Percentiles rank a stretch among this genome's conserved stretches.
phyloP scores from a whole-genome alignment of 116 monocot species.

The Phalaenopsis hybrid region DNA sequence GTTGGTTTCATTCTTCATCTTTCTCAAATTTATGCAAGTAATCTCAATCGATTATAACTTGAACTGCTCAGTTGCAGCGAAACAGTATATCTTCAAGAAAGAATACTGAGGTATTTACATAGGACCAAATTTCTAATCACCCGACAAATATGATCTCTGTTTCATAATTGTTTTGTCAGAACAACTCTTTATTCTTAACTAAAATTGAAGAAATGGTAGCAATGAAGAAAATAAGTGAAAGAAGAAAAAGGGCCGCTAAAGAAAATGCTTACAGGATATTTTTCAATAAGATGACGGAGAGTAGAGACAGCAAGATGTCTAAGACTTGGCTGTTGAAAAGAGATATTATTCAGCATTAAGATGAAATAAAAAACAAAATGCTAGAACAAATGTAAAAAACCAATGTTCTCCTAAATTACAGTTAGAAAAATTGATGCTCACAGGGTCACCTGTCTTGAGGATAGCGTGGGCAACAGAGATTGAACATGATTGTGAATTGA shows the following conservation, averaged over 20 bases:
- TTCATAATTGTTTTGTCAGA: background rate
- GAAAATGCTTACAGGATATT: slow-evolving; percentile 63
- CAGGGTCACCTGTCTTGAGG: slow-evolving; percentile 71
- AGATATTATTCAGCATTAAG: slow-evolving; percentile 12
- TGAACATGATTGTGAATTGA: slow-evolving; percentile 82
- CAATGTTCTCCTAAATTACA: background rate
- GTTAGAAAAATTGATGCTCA: slow-evolving; percentile 5
- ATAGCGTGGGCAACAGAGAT: slow-evolving; percentile 83
- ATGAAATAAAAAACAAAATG: background rate
- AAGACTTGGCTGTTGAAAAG: slow-evolving; percentile 72
- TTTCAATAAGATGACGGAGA: slow-evolving; percentile 81
- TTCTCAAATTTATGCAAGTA: background rate
- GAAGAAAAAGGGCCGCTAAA: background rate
- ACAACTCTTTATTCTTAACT: background rate
- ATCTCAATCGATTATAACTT: too few species aligned
- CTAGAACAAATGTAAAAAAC: background rate
- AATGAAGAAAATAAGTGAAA: background rate
- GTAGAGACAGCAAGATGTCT: slow-evolving; percentile 90
- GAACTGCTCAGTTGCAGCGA: background rate
- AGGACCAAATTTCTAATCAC: background rate
- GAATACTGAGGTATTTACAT: background rate
- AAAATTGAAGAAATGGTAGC: background rate
- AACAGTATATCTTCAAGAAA: background rate
- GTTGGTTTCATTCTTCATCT: background rate
- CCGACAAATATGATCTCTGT: background rate